phyloP scores from a whole-genome alignment of 371 early-diverging fungal species.

The Quaeritorhiza haematococci region DNA sequence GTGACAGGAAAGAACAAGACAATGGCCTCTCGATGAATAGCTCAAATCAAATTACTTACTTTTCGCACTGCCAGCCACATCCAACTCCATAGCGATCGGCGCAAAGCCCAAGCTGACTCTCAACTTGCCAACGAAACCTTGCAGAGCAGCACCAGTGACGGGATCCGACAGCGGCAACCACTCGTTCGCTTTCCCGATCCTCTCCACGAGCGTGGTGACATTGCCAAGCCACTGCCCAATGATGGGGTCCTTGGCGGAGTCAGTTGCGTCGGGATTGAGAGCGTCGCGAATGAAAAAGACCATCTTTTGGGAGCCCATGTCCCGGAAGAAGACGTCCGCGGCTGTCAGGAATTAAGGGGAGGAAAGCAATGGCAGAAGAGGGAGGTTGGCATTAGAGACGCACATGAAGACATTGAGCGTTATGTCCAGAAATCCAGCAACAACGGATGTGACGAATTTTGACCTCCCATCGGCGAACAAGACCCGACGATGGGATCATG shows the following conservation, averaged over 20 bases:
- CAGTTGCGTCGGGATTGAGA: slow-evolving; percentile 2
- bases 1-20: too few species aligned
- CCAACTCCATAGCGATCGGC: slow-evolving; percentile 14
- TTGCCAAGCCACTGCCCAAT: slow-evolving; percentile 26
- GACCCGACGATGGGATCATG: too few species aligned
- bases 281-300: slow-evolving; percentile 1
- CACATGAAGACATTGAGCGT: too few species aligned
- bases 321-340: slow-evolving; percentile 16
- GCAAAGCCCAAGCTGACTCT: slow-evolving; percentile 14
- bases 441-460: too few species aligned
- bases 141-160: background rate
- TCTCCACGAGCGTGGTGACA: slow-evolving; percentile 3
- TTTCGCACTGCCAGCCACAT: slow-evolving; percentile 6
- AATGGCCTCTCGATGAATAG: too few species aligned
- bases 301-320: slow-evolving; percentile 1
- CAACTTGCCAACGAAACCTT: slow-evolving; percentile 5
- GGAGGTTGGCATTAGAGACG: too few species aligned
- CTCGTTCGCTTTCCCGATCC: slow-evolving; percentile 15
- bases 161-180: background rate
- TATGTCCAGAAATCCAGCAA: too few species aligned
- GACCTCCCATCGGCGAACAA: too few species aligned
- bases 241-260: slow-evolving; percentile 16
- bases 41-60: background rate
- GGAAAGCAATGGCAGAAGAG: too few species aligned
- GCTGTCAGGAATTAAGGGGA: too few species aligned